A percentile compares a stretch with the other conserved stretches of the same genome.
phyloP scores from a whole-genome alignment of 73 alveolate genomes.

The Symbiodinium natans region DNA sequence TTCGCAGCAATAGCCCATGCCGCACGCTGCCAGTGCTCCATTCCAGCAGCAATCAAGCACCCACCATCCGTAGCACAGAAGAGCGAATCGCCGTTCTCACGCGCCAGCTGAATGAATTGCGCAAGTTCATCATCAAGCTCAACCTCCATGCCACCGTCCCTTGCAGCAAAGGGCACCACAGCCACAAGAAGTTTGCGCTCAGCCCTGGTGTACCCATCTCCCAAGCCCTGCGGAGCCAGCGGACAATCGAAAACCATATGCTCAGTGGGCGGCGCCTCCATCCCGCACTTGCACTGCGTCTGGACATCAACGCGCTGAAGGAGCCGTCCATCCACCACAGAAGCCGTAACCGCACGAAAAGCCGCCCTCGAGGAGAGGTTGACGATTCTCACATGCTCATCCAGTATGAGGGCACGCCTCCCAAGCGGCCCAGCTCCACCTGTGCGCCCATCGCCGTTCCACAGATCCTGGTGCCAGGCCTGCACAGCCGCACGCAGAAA shows the following conservation, averaged over 20 bases:
- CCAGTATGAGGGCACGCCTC: not conserved
- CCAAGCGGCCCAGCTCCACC: not conserved
- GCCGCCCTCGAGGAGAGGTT: not conserved
- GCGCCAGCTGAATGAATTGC: not conserved
- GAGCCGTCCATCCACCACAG: not conserved
- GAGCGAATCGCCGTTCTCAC: not conserved
- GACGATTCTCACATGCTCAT: not conserved
- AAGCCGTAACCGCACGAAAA: not conserved
- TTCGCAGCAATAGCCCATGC: constrained; percentile 21
- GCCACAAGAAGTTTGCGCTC: not conserved
- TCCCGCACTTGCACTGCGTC: not conserved
- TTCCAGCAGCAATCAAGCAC: not conserved
- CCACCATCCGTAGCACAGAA: not conserved
- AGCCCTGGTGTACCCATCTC: not conserved
- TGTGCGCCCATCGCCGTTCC: not conserved
- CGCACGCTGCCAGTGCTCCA: not conserved
- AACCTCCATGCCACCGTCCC: not conserved
- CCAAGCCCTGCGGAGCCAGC: not conserved
- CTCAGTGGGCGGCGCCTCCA: not conserved
- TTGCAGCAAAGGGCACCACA: not conserved
- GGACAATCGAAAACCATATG: not conserved
- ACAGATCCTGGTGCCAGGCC: not conserved
- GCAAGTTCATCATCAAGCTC: not conserved
- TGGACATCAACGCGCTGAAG: not conserved
- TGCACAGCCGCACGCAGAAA: not conserved